phyloP scores from a whole-genome alignment of 2,329 filamentous ascomycete species.

The Teratosphaeria pseudoeucalypti region DNA sequence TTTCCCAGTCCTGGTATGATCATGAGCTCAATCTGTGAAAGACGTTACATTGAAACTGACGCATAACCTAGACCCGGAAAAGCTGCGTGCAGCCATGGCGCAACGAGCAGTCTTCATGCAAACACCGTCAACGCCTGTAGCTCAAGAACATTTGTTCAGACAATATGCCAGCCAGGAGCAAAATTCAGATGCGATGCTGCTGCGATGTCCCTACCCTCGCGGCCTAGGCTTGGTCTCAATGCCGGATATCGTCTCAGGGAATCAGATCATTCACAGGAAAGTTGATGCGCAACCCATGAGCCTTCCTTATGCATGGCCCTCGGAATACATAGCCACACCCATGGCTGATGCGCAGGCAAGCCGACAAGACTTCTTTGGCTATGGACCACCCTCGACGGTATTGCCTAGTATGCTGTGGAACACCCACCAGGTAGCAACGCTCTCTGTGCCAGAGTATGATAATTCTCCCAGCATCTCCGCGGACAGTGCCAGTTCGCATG shows the following conservation, averaged over 20 bases:
- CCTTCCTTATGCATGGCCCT: slow-evolving; percentile 1
- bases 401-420: slow-evolving; percentile 9
- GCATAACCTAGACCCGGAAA: neutral
- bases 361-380: slow-evolving; percentile 3
- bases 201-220: neutral
- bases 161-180: neutral
- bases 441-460: slow-evolving; percentile 5
- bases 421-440: neutral
- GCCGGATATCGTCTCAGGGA: neutral
- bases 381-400: slow-evolving; percentile 9
- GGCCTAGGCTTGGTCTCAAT: neutral
- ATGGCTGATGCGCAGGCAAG: neutral
- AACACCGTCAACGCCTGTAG: neutral
- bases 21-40: neutral
- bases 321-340: neutral
- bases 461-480: slow-evolving; percentile 13
- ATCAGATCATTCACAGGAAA: neutral
- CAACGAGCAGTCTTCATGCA: neutral
- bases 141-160: neutral
- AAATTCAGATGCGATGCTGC: neutral
- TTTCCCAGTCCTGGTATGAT: neutral
- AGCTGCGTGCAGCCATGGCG: neutral
- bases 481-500: slow-evolving; percentile 12
- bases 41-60: neutral
- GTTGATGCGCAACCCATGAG: neutral